Evolutionary conservation across 2,329 filamentous ascomycete species (phyloP).

Genomic region (Beauveria sp.): DNA sequence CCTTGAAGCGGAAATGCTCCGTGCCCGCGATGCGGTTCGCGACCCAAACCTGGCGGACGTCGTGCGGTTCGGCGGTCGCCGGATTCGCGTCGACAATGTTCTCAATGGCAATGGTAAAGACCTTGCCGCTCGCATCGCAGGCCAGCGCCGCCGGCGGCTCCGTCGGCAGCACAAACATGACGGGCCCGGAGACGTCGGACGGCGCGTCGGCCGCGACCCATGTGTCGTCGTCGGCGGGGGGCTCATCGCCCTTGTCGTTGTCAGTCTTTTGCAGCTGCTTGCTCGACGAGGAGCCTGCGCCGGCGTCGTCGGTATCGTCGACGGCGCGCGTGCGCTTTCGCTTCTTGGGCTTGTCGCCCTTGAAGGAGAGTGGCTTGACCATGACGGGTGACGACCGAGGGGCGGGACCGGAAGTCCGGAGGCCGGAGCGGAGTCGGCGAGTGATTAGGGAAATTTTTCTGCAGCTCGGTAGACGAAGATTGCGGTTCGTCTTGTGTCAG

Average conservation of each 20-base stretch:
- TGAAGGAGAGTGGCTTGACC: conserved; percentile 89
- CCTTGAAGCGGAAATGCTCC: conserved; percentile 78
- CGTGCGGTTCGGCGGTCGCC: conserved; percentile 84
- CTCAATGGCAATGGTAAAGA: conserved; percentile 75
- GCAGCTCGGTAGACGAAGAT: background rate
- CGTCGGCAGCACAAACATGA: conserved; percentile 76
- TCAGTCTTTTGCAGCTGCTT: conserved; percentile 17
- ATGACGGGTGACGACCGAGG: conserved; percentile 36
- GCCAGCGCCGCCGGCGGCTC: conserved; percentile 67
- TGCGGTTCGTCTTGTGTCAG: background rate
- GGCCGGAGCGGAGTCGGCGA: background rate
- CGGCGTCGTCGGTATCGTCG: conserved; percentile 33
- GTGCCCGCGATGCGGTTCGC: conserved; percentile 77
- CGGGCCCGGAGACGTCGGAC: conserved; percentile 70
- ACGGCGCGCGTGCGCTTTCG: conserved; percentile 71
- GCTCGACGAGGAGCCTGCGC: conserved; percentile 30
- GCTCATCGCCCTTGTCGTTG: conserved; percentile 19
- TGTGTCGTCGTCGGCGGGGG: conserved; percentile 59
- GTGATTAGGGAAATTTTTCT: background rate
- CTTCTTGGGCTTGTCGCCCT: conserved; percentile 92
- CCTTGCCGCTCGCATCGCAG: conserved; percentile 77
- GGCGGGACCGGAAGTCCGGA: background rate
- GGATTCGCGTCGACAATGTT: conserved; percentile 82
- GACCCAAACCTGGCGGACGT: conserved; percentile 93
- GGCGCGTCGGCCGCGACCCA: conserved; percentile 81